A percentile compares a stretch with the other conserved stretches of the same genome.
These are phyloP conservation scores for Aegle marmelos DNA, from an alignment of 345 rosid genomes.

Conservation along the genomic window DNA sequence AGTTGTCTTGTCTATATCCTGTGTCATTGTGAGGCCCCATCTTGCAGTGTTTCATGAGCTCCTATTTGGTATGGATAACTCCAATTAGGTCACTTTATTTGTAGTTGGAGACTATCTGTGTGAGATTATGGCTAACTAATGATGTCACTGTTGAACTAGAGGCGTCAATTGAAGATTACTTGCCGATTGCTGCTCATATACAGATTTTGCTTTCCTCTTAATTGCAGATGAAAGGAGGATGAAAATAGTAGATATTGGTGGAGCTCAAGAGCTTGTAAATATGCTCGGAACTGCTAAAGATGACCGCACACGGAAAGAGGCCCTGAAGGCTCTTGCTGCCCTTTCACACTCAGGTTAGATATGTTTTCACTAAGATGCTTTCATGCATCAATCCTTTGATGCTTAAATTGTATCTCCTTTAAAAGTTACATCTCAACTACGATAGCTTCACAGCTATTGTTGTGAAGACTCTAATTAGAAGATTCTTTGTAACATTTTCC, in stretches of 20 bases:
- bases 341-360: conserved; percentile 59
- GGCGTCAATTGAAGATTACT: background rate
- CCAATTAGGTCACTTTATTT: background rate
- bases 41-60: background rate
- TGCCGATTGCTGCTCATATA: background rate
- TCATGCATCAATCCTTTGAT: background rate
- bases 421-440: background rate
- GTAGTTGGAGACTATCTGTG: background rate
- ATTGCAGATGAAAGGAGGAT: conserved; percentile 76
- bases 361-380: background rate
- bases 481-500: background rate
- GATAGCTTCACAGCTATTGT: background rate
- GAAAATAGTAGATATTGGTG: conserved; percentile 88
- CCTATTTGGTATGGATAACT: background rate
- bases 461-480: background rate
- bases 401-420: background rate
- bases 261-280: conserved; percentile 69
- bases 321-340: conserved; percentile 73
- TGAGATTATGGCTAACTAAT: background rate
- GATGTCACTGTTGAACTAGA: background rate
- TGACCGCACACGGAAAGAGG: conserved; percentile 75
- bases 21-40: background rate
- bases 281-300: conserved; percentile 82
- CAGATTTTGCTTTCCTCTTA: conserved; percentile 5
- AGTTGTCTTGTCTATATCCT: background rate